These are phyloP conservation scores for Mortierella sp. DNA, from an alignment of 371 early-diverging fungal genomes.

Conservation along the genomic window DNA sequence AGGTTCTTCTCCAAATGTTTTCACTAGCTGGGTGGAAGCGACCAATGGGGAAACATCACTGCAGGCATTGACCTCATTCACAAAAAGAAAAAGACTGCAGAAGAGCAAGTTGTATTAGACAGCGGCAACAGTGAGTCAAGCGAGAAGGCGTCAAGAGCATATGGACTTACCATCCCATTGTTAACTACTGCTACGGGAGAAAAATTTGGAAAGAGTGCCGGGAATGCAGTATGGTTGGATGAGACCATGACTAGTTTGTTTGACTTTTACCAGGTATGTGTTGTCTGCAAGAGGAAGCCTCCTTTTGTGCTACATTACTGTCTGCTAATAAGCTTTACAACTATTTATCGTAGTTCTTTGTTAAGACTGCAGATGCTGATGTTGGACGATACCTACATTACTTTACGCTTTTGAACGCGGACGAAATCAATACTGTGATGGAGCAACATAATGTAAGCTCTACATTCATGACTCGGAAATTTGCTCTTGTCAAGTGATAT, in stretches of 20 bases:
- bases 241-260: slow-evolving; percentile 81
- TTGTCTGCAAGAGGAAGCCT: neutral
- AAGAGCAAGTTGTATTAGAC: slow-evolving; percentile 41
- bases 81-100: slow-evolving; percentile 58
- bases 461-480: neutral
- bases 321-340: neutral
- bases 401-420: slow-evolving; percentile 83
- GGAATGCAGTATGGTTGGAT: slow-evolving; percentile 96
- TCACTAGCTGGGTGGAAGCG: slow-evolving; percentile 90
- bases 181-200: slow-evolving; percentile 89
- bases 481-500: no score
- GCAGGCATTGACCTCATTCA: slow-evolving; percentile 94
- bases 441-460: slow-evolving; percentile 68
- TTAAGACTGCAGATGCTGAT: slow-evolving; percentile 86
- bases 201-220: slow-evolving; percentile 97
- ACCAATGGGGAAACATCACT: slow-evolving; percentile 98
- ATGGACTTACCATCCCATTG: slow-evolving; percentile 92
- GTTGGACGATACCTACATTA: slow-evolving; percentile 79
- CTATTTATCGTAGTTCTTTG: slow-evolving; percentile 72
- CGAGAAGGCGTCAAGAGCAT: slow-evolving; percentile 61
- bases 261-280: slow-evolving; percentile 90
- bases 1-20: neutral
- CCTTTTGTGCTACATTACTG: no score
- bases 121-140: neutral
- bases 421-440: slow-evolving; percentile 73